Evolutionary conservation across 2,329 filamentous ascomycete genomes (phyloP).

Genomic region (Penicillium palitans): DNA sequence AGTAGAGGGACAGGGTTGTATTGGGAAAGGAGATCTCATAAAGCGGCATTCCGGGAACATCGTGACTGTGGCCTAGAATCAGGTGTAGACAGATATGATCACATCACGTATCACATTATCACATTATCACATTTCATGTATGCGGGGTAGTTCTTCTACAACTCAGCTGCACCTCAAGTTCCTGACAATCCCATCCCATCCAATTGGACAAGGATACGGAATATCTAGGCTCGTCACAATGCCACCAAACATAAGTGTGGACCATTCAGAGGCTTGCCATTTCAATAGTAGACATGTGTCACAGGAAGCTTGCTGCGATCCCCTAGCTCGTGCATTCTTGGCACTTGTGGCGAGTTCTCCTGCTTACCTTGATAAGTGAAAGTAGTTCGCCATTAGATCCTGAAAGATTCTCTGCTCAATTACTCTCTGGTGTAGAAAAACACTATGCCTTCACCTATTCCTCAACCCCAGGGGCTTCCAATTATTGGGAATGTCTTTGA

Average conservation of each 20-base stretch:
- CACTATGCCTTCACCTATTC: constrained; percentile 50
- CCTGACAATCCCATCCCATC: background rate
- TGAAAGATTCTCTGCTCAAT: background rate
- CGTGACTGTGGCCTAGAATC: background rate
- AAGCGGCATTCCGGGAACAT: background rate
- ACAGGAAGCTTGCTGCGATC: background rate
- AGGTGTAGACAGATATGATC: too few relatives aligned
- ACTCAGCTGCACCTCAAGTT: background rate
- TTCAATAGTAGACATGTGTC: background rate
- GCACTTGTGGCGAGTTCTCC: background rate
- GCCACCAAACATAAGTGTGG: background rate
- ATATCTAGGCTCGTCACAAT: background rate
- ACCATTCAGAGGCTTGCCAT: background rate
- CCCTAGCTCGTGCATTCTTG: background rate
- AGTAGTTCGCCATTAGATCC: background rate
- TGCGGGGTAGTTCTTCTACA: background rate
- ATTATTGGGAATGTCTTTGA: constrained; percentile 56
- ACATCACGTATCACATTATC: background rate
- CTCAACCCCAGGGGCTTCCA: constrained; percentile 52
- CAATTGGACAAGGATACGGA: background rate
- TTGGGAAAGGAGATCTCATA: too few relatives aligned
- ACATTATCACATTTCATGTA: background rate
- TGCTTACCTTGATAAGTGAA: background rate
- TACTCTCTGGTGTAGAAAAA: background rate
- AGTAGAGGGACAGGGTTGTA: too few relatives aligned